Conservation (phyloP, 2,329 filamentous ascomycete species). For the Colletotrichum sansevieriae region DNA sequence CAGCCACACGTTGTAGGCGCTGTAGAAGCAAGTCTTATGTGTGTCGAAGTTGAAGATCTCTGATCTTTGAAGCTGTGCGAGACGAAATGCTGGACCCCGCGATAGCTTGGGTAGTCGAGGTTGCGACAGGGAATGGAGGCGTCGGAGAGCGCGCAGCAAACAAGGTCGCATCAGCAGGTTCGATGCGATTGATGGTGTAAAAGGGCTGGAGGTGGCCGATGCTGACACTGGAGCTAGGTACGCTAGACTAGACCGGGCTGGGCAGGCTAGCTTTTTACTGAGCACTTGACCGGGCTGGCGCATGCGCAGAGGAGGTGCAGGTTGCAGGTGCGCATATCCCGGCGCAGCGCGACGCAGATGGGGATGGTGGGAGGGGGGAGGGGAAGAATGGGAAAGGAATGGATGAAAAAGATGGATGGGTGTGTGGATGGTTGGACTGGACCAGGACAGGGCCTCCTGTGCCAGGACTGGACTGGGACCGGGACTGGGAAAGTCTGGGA, state of each 20-base stretch:
- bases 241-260: background rate
- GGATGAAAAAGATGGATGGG: background rate
- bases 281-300: constrained; percentile 23
- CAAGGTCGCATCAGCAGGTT: constrained; percentile 32
- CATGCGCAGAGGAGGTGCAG: constrained; percentile 30
- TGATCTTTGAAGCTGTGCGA: background rate
- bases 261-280: constrained; percentile 4
- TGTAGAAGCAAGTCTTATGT: background rate
- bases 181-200: constrained; percentile 19
- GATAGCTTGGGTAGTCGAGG: background rate
- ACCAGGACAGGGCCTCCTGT: too few relatives aligned
- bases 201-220: constrained; percentile 23
- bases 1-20: too few relatives aligned
- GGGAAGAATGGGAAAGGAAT: constrained; percentile 4
- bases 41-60: background rate
- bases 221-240: constrained; percentile 5
- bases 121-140: constrained; percentile 20
- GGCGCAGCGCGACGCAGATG: constrained; percentile 34
- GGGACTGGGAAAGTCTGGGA: constrained; percentile 18
- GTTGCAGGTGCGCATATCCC: constrained; percentile 27
- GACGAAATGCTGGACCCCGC: constrained; percentile 4
- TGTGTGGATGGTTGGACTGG: background rate
- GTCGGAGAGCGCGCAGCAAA: constrained; percentile 30
- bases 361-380: background rate
- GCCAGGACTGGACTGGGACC: too few relatives aligned